Evolutionary conservation across 2,329 filamentous ascomycete species (phyloP).

Genomic region (Claviceps digitariae): DNA sequence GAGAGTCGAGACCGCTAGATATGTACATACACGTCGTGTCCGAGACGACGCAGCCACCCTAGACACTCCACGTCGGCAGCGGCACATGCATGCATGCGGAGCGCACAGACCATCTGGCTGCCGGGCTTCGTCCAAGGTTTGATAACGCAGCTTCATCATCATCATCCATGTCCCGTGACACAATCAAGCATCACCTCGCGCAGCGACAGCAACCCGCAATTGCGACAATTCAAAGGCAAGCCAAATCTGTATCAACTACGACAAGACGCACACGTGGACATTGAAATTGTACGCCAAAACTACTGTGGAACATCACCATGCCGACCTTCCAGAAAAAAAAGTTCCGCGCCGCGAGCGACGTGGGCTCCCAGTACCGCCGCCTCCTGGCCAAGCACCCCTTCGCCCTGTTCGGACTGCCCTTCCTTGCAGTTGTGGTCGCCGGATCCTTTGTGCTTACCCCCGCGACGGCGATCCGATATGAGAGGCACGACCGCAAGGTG

Average conservation of each 20-base stretch:
- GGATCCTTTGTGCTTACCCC: conserved; percentile 92
- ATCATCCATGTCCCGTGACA: not conserved
- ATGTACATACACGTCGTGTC: no score
- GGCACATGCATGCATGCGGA: not conserved
- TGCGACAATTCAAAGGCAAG: no score
- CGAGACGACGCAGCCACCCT: no score
- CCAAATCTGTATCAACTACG: no score
- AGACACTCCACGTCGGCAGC: not conserved
- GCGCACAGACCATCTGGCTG: not conserved
- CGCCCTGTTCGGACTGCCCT: conserved; percentile 84
- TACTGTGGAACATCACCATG: conserved; percentile 16
- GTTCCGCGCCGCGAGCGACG: conserved; percentile 53
- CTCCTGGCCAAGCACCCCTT: conserved; percentile 72
- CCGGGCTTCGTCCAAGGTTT: not conserved
- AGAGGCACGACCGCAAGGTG: conserved; percentile 82
- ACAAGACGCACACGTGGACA: no score
- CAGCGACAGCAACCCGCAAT: no score
- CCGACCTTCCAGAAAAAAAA: conserved; percentile 53
- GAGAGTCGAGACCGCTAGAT: no score
- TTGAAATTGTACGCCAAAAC: no score
- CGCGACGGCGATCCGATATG: conserved; percentile 85
- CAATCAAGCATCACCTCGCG: not conserved
- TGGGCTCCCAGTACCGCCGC: conserved; percentile 66
- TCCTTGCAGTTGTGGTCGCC: conserved; percentile 76
- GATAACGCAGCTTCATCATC: not conserved